Conservation (phyloP, 129 eudicot species). For the Cynara cardunculus region DNA sequence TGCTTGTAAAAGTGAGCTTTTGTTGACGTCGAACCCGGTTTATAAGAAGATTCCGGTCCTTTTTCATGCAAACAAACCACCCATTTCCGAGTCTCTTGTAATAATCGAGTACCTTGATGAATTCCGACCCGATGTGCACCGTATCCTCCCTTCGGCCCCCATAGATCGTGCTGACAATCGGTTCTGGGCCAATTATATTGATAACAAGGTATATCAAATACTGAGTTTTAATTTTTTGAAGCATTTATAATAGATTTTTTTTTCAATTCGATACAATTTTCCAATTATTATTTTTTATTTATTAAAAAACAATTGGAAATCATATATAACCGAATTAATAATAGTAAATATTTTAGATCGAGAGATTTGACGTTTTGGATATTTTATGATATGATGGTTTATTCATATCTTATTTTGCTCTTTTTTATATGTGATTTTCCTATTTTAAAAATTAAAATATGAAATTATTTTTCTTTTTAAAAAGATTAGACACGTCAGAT, state of each 20-base stretch:
- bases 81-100: conserved; percentile 22
- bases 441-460: too few relatives aligned
- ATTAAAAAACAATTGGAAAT: background rate
- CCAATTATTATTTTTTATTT: background rate
- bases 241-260: background rate
- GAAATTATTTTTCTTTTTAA: background rate
- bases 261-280: background rate
- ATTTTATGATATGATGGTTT: too few relatives aligned
- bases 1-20: conserved; percentile 21
- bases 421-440: background rate
- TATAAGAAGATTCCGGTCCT: conserved; percentile 27
- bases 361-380: too few relatives aligned
- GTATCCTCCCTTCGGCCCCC: conserved; percentile 27
- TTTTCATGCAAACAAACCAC: conserved; percentile 16
- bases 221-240: background rate
- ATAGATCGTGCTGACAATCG: conserved; percentile 2
- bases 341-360: too few relatives aligned
- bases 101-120: conserved; percentile 33
- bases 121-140: conserved; percentile 14
- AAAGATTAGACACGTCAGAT: too few relatives aligned
- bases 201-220: conserved; percentile 11
- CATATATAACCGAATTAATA: too few relatives aligned
- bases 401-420: background rate
- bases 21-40: conserved; percentile 32
- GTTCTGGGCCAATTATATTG: conserved; percentile 24